Evolutionary conservation across 768 basidiomycete species (phyloP), one percentile per base, ranked within the genome.

Genomic region (Xerocomus spinulosus): DNA sequence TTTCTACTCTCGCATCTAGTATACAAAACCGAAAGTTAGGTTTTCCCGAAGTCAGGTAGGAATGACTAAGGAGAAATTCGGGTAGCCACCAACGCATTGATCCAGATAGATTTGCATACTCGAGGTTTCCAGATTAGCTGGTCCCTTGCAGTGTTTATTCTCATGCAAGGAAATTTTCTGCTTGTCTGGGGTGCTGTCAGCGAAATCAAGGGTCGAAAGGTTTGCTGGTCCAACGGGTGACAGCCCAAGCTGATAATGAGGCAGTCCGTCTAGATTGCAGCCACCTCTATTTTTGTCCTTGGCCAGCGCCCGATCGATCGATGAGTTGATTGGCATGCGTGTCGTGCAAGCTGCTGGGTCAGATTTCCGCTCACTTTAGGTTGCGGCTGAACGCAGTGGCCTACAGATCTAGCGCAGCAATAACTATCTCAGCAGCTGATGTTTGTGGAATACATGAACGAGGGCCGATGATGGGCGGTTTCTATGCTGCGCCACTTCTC

Each of bases 391-490:
- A 44, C 18, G 28, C 20, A 12, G 13, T 4, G 48, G 55, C 7
- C 28, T 20, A 49, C 49, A 84, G 81, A 37, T 82, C 82, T 4
- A 79, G 81, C 40, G 83, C 84, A 9, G 81, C 84, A 10, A 74
- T 85, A 34, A 62, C 82, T 0, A 80, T 90, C 45, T 90, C 88
- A 5, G 85, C 85, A 0, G 87, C 86, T 2, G 87, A 90, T 60
- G 82, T 90, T 4, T 90, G 80, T 55, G 86, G 88, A 21, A 79
- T 84, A 0, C 71, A 74, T 10, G 83, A 89, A 60, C 74, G 89
- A 42, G 90, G 90, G 5, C 79, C 76, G 17, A 85, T 79, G 75
- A 84, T 92, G 78, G 90, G 90, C 1, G 70, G 89, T 8, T 92
- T 83, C 66, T 91, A 86, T 54, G 81, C 82, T 12, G 82, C 89